Percentiles rank a stretch among this genome's conserved stretches.
Conservation (phyloP, 129 eudicot genomes). For the Apium graveolens region DNA sequence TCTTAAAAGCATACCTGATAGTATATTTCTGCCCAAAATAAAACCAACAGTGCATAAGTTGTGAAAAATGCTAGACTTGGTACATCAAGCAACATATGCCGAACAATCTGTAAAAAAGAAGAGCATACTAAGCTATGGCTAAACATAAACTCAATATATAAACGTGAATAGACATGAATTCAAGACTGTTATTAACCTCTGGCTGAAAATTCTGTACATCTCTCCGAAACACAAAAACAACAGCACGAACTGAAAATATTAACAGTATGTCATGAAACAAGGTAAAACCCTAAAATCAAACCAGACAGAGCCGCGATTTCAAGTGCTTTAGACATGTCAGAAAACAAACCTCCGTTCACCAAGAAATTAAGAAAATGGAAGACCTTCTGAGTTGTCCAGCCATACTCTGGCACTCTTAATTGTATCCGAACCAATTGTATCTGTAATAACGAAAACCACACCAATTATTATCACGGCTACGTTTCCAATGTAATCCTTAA, state of each 20-base stretch:
- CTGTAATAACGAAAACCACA: conserved; percentile 21
- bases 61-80: conserved; percentile 93
- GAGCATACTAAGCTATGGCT: conserved; percentile 5
- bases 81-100: conserved; percentile 73
- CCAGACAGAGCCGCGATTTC: conserved; percentile 1
- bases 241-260: conserved; percentile 50
- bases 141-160: conserved; percentile 1
- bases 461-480: neutral
- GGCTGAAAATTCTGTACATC: conserved; percentile 60
- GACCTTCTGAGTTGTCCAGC: conserved; percentile 97
- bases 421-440: conserved; percentile 86
- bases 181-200: conserved; percentile 39
- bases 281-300: neutral
- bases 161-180: neutral
- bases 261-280: conserved; percentile 7
- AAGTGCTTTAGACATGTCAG: neutral
- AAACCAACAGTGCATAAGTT: conserved; percentile 73
- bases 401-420: conserved; percentile 86
- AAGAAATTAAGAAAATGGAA: conserved; percentile 88
- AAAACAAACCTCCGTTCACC: conserved; percentile 77
- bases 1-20: conserved; percentile 46
- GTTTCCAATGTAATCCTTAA: neutral
- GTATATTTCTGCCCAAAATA: conserved; percentile 97
- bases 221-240: conserved; percentile 64
- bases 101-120: conserved; percentile 39